phyloP scores from a whole-genome alignment of 2,329 filamentous ascomycete genomes.

The Penicillium rolfsii region DNA sequence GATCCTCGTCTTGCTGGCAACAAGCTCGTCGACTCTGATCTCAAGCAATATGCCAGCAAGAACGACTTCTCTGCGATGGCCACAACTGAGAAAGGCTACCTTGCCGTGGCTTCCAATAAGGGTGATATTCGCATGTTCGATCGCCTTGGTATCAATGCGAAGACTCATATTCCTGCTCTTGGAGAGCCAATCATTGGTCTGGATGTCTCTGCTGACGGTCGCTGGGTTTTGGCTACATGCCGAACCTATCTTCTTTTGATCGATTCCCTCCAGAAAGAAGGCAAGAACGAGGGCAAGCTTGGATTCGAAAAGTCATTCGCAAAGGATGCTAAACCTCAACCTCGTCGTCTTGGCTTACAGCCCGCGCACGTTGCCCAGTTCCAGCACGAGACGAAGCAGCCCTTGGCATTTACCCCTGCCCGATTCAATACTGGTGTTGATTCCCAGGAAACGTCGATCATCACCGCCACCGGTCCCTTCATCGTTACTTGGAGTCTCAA shows the following conservation, averaged over 20 bases:
- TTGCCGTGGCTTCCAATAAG: conserved; percentile 96
- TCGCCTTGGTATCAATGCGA: conserved; percentile 92
- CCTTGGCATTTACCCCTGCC: conserved; percentile 84
- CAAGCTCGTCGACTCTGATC: conserved; percentile 88
- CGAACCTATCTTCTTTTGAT: conserved; percentile 93
- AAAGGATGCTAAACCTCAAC: conserved; percentile 91
- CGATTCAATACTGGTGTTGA: conserved; percentile 91
- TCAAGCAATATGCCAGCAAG: conserved; percentile 96
- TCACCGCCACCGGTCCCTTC: conserved; percentile 94
- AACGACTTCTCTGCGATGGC: conserved; percentile 95
- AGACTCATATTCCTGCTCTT: conserved; percentile 93
- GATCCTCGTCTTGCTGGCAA: conserved; percentile 87
- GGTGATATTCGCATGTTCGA: conserved; percentile 97
- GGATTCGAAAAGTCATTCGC: conserved; percentile 93
- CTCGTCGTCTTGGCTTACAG: conserved; percentile 82
- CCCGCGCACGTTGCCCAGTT: conserved; percentile 96
- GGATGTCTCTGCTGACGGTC: conserved; percentile 92
- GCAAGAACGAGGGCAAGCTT: conserved; percentile 97
- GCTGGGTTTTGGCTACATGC: conserved; percentile 93
- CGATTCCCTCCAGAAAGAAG: conserved; percentile 84
- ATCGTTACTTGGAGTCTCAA: conserved; percentile 96
- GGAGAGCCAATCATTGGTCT: conserved; percentile 94
- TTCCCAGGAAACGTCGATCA: conserved; percentile 84
- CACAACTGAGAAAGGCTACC: conserved; percentile 94
- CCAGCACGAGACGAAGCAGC: conserved; percentile 89